These are phyloP conservation scores for Trichoderma virens DNA, from an alignment of 495 filamentous ascomycete species.

Conservation along the genomic window DNA sequence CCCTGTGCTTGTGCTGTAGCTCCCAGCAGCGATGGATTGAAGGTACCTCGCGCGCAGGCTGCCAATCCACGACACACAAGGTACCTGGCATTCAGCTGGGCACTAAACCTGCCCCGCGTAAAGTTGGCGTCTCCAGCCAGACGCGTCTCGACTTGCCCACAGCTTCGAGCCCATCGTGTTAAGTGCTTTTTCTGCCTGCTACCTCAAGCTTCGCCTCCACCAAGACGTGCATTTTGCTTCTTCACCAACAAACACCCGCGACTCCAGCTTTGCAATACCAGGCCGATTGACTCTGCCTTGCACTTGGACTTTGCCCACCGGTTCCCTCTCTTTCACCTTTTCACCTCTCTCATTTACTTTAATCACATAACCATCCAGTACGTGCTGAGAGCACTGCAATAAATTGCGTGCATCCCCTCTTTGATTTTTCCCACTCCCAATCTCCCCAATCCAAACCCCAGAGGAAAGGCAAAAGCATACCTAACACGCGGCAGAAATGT, in stretches of 20 bases:
- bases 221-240: neutral
- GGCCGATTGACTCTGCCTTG: neutral
- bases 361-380: slow-evolving; percentile 1
- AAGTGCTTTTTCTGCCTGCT: slow-evolving; percentile 9
- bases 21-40: too few relatives aligned
- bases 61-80: neutral
- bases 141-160: slow-evolving; percentile 10
- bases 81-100: neutral
- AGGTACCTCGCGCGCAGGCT: too few relatives aligned
- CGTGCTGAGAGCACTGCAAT: neutral
- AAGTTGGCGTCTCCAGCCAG: neutral
- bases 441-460: neutral
- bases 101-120: slow-evolving; percentile 8
- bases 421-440: neutral
- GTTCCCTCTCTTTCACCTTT: neutral
- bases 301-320: neutral
- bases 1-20: too few relatives aligned
- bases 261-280: neutral
- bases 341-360: neutral
- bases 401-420: slow-evolving; percentile 7
- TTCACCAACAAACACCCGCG: neutral
- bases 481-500: slow-evolving; percentile 44
- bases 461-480: neutral
- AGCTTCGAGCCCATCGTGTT: slow-evolving; percentile 6
- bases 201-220: slow-evolving; percentile 4